Base-by-base conservation (phyloP, 2,329 filamentous ascomycete species). In the Fusarium udum region DNA sequence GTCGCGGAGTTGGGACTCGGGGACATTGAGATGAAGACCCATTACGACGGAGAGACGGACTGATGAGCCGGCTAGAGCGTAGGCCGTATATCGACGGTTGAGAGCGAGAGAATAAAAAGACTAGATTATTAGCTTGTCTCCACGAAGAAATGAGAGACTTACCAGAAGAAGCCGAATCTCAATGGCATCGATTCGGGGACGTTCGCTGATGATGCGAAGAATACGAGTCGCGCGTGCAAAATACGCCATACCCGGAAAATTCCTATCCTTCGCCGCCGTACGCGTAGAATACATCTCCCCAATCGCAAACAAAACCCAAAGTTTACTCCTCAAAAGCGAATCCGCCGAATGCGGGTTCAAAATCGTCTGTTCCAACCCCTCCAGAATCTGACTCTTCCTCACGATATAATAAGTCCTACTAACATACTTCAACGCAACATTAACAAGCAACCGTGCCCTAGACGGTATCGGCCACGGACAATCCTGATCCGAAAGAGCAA, bases 281-380 rank as follows among this genome's bases (percentile, higher is more conserved):
- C 83, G 77, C 0, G 81, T 82, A 0, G 85, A 85, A 36, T 85
- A 86, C 37, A 84, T 81, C 64, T 86, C 84, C 0, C 85, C 85
- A 11, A 87, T 79, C 0, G 85, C 85, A 67, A 87, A 85, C 7
- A 86, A 49, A 0, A 82, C 83, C 78, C 83, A 84, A 0, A 86
- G 63, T 51, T 85, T 85, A 69, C 83, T 83, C 18, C 79, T 80
- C 0, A 80, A 65, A 1, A 84, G 67, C 1, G 79, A 77, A 43
- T 82, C 80, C 10, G 77, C 79, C 16, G 79, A 80, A 12, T 76
- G 71, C 5, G 79, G 78, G 42, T 82, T 80, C 55, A 79, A 75
- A n/a, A 84, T 80, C 0, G 80, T 78, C 24, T 81, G 79, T 46
- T 85, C 82, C 1, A 86, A 68, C 2, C 78, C 77, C 5, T 81